Evolutionary conservation across 2,329 filamentous ascomycete species (phyloP), one percentile per base, ranked within the genome.

Genomic region (Corniculantispora saksenae): DNA sequence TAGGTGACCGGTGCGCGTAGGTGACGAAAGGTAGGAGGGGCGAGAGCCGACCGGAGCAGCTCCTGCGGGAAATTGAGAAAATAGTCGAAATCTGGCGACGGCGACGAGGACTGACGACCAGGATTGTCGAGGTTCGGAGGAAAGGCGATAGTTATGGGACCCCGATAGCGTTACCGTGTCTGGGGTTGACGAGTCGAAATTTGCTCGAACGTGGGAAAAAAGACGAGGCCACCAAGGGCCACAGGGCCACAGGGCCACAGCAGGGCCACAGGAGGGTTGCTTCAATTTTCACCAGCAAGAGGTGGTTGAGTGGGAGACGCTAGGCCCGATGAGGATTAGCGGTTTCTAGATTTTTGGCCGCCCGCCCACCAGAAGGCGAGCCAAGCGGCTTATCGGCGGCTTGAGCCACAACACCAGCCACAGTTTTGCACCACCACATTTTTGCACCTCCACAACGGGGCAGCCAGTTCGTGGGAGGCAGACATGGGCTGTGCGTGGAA

Each of bases 151-250:
- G 65, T 68, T 71, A 70, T 69, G 69, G 69, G 70, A 73, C 76
- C 77, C 76, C 75, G 75, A 77, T 75, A 77, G 71, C 72, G 73
- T 73, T 76, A 77, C 73, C 73, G 75, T 74, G 76, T 77, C 77
- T 78, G 77, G 76, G 76, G 74, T 76, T 79, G 75, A 72, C 75
- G 74, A 77, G 76, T 70, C 74, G 77, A 79, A 79, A 78, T 76
- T 80, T 80, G 75, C 77, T 79, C 76, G 74, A 61, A 71, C 74
- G 74, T 74, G 73, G 73, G 70, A 72, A 61, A 66, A 67, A 68
- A 63, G 74, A 76, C 78, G 78, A 75, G 73, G 71, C 74, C 61
- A 64, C 61, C 61, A 64, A 64, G 61, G 61, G 61, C 61, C 61
- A 53, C 61, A 57, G 51, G n/a, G n/a, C n/a, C n/a, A 45, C 59